Conservation (phyloP, 2,329 filamentous ascomycete species). For the Pseudogymnoascus sp. region DNA sequence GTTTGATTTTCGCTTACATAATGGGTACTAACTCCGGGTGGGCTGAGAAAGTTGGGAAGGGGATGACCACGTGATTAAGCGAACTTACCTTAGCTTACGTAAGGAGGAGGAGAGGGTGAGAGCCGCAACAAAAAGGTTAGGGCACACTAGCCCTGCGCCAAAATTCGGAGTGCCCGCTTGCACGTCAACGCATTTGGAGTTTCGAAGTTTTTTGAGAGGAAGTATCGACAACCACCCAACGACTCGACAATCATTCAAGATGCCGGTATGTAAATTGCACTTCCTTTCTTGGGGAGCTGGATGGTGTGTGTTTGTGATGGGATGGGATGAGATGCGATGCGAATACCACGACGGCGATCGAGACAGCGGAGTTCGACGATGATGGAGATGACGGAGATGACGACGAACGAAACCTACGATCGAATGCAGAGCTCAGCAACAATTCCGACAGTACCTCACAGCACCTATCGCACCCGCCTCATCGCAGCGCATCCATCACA, state of each 20-base stretch:
- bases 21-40: not conserved
- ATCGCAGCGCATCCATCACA: not conserved
- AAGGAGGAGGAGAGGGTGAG: not conserved
- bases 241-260: slow-evolving; percentile 37
- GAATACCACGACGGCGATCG: slow-evolving; percentile 6
- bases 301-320: not conserved
- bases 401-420: not conserved
- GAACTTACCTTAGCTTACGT: not conserved
- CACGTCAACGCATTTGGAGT: not conserved
- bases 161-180: not conserved
- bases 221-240: slow-evolving; percentile 5
- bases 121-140: not conserved
- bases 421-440: not conserved
- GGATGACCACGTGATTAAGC: not conserved
- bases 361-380: not conserved
- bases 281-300: slow-evolving; percentile 13
- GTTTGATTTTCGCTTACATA: not conserved
- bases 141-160: not conserved
- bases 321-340: not conserved
- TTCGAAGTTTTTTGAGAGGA: not conserved
- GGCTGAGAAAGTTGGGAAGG: too few species aligned
- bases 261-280: slow-evolving; percentile 39
- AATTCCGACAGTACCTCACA: not conserved
- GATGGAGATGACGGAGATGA: not conserved
- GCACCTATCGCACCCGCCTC: not conserved